These are phyloP conservation scores for Xerocomellus chrysenteron DNA, from an alignment of 768 basidiomycete species.

Conservation along the genomic window DNA sequence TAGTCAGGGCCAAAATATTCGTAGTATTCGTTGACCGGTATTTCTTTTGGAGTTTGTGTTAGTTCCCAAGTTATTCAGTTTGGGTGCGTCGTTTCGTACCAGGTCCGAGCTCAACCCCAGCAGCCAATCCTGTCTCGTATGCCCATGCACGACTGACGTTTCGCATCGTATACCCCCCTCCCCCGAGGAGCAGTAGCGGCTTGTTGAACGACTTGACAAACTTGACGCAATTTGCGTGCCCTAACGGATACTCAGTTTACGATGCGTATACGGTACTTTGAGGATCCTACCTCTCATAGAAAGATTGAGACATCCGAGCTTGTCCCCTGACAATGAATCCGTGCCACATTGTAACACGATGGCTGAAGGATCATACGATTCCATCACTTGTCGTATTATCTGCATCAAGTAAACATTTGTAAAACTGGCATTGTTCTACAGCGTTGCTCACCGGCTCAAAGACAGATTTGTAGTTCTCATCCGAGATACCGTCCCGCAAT, in stretches of 20 bases:
- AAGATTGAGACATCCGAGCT: constrained; percentile 92
- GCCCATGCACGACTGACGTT: constrained; percentile 98
- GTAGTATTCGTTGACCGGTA: constrained; percentile 98
- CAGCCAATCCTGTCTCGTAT: constrained; percentile 96
- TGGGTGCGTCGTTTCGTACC: constrained; percentile 44
- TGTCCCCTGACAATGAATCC: constrained; percentile 95
- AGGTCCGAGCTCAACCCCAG: constrained; percentile 87
- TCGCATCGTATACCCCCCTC: constrained; percentile 98
- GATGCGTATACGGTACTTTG: not conserved
- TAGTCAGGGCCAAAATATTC: constrained; percentile 99
- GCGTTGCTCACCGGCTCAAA: constrained; percentile 81
- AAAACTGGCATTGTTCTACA: not conserved
- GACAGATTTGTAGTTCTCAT: constrained; percentile 91
- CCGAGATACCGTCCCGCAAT: constrained; percentile 89
- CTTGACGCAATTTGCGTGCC: constrained; percentile 95
- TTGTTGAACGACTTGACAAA: constrained; percentile 97
- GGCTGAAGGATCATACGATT: constrained; percentile 90
- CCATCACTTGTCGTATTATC: constrained; percentile 94
- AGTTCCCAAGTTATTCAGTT: not conserved
- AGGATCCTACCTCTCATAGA: constrained; percentile 78
- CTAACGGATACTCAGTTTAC: constrained; percentile 36
- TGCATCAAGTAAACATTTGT: constrained; percentile 29
- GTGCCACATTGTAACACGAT: constrained; percentile 98
- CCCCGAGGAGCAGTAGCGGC: constrained; percentile 91
- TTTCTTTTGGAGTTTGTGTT: constrained; percentile 53